Percentiles rank a stretch among this genome's conserved stretches.
Conservation (phyloP, 1,284 basidiomycete genomes). For the Rhodotorula sp. region DNA sequence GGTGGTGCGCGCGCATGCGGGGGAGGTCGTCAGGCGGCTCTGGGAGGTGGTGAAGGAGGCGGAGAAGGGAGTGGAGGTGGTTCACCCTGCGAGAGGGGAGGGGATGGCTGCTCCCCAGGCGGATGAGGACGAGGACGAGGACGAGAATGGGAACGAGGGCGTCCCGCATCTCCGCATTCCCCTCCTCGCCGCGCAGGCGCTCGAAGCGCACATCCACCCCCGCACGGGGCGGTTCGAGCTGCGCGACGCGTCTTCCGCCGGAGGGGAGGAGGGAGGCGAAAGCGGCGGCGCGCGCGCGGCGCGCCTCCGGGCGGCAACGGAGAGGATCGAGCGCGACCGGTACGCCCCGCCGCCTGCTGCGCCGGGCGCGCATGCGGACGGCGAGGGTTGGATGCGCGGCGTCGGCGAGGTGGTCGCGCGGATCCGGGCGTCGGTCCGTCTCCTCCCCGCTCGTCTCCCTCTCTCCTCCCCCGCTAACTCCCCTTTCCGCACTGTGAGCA, state of each 20-base stretch:
- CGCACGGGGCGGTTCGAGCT: slow-evolving; percentile 33
- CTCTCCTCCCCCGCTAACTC: not conserved
- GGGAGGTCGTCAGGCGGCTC: not conserved
- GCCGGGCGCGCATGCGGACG: not conserved
- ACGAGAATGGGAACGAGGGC: not conserved
- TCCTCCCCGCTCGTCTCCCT: not conserved
- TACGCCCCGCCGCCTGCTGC: not conserved
- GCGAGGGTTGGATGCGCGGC: slow-evolving; percentile 17
- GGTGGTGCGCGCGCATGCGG: slow-evolving; percentile 11
- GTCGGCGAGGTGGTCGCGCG: slow-evolving; percentile 23
- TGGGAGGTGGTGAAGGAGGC: not conserved
- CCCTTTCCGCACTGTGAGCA: not conserved
- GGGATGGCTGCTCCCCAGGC: not conserved
- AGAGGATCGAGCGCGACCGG: slow-evolving; percentile 20
- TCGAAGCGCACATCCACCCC: slow-evolving; percentile 16
- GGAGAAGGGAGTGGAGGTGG: not conserved
- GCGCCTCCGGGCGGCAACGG: slow-evolving; percentile 13
- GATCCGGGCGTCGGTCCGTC: slow-evolving; percentile 22
- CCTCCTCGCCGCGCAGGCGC: slow-evolving; percentile 19
- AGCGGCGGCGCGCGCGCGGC: slow-evolving; percentile 3
- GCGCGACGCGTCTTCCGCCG: not conserved
- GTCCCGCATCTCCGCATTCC: slow-evolving; percentile 25
- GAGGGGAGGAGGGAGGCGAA: not conserved
- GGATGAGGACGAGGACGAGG: not conserved
- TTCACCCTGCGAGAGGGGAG: not conserved